Conservation (phyloP, 176 grass and related monocot species). For the Leersia perrieri region DNA sequence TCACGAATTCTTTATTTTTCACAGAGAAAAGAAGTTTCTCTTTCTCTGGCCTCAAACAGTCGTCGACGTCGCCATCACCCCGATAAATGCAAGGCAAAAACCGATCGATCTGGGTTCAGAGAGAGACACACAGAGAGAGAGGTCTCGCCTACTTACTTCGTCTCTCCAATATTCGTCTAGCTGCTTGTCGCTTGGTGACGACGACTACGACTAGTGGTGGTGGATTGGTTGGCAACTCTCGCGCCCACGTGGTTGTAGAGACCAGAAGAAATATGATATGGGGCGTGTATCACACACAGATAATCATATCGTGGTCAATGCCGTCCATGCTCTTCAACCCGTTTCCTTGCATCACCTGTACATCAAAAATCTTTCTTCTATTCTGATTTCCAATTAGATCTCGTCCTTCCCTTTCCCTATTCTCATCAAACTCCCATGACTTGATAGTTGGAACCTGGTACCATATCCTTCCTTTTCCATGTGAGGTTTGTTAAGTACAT, state of each 20-base stretch:
- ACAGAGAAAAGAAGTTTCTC: not conserved
- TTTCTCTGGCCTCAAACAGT: not conserved
- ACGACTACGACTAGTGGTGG: not conserved
- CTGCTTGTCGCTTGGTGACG: not conserved
- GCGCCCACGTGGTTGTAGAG: conserved; percentile 3
- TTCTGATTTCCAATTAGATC: not conserved
- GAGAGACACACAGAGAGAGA: not conserved
- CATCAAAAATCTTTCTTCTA: not conserved
- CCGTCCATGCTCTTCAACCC: conserved; percentile 17
- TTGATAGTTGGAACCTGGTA: not conserved
- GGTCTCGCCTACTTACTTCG: not conserved
- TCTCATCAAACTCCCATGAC: not conserved
- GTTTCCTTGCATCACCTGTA: not conserved
- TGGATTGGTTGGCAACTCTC: conserved; percentile 2
- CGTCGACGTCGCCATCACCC: not conserved
- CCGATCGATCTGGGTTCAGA: not conserved
- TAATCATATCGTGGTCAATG: conserved; percentile 25
- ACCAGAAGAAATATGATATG: not conserved
- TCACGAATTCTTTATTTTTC: not conserved
- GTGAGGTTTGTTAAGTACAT: not conserved
- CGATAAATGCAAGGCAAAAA: not conserved
- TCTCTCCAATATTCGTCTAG: not conserved
- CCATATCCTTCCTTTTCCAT: not conserved
- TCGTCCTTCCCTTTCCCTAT: not conserved
- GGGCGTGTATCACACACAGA: not conserved